Conservation (phyloP, 352 stramenopile species). For the Globisporangium emineosum region DNA sequence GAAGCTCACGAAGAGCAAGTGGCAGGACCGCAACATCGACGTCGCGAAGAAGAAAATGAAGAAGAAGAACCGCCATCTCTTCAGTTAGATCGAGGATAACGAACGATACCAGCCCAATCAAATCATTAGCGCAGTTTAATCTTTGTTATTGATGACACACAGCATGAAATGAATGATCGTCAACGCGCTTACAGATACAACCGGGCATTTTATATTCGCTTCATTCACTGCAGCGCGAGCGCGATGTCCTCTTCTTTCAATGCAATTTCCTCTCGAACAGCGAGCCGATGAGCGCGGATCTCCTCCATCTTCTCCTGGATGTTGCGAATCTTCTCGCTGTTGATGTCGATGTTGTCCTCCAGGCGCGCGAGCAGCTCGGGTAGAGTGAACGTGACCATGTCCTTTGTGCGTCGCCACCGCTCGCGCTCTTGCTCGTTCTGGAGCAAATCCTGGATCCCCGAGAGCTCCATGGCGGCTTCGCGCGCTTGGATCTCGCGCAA, state of each 20-base stretch:
- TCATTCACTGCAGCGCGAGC: slow-evolving; percentile 29
- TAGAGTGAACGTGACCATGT: slow-evolving; percentile 51
- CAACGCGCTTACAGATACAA: neutral
- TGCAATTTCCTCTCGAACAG: slow-evolving; percentile 57
- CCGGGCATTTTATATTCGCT: neutral
- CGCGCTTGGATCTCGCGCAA: slow-evolving; percentile 29
- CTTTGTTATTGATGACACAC: neutral
- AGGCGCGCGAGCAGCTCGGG: slow-evolving; percentile 48
- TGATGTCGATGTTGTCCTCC: slow-evolving; percentile 63
- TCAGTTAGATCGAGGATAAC: slow-evolving; percentile 26
- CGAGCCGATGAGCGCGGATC: slow-evolving; percentile 43
- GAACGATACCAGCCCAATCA: neutral
- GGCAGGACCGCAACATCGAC: slow-evolving; percentile 93
- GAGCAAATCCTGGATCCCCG: slow-evolving; percentile 24
- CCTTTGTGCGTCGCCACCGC: slow-evolving; percentile 43
- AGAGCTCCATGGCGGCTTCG: slow-evolving; percentile 12
- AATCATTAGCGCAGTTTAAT: neutral
- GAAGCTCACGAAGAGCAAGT: slow-evolving; percentile 94
- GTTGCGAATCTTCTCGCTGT: slow-evolving; percentile 54
- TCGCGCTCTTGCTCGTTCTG: slow-evolving; percentile 31
- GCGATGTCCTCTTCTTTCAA: slow-evolving; percentile 60
- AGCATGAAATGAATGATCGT: neutral
- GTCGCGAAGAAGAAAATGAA: slow-evolving; percentile 87
- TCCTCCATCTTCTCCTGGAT: slow-evolving; percentile 58
- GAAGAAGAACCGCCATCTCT: slow-evolving; percentile 80